phyloP scores from a whole-genome alignment of 2,329 filamentous ascomycete species.

The Lasiodiplodia theobromae region DNA sequence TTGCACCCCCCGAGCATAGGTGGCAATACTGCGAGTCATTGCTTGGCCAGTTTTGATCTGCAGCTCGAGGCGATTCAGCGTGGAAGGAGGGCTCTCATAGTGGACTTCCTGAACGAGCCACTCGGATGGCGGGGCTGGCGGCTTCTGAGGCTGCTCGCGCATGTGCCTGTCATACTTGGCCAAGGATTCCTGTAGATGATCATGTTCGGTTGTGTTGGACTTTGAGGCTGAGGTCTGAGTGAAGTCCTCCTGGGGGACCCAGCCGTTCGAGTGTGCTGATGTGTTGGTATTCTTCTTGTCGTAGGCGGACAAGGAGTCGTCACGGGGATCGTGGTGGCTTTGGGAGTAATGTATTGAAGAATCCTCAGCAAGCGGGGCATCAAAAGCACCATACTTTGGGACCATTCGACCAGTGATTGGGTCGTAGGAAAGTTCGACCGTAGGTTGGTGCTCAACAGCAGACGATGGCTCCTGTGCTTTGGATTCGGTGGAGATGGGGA shows the following conservation, averaged over 20 bases:
- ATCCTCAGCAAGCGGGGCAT: constrained; percentile 26
- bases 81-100: not conserved
- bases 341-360: constrained; percentile 24
- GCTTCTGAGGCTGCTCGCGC: constrained; percentile 9
- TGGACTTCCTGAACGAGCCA: constrained; percentile 24
- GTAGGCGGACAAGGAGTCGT: constrained; percentile 20
- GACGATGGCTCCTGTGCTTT: not conserved
- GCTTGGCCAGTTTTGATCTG: constrained; percentile 49
- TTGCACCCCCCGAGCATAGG: no score
- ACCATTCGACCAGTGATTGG: constrained; percentile 49
- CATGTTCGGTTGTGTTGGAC: not conserved
- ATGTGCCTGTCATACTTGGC: constrained; percentile 12
- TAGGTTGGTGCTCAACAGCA: not conserved
- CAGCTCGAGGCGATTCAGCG: constrained; percentile 50
- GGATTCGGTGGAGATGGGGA: constrained; percentile 34
- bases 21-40: constrained; percentile 44
- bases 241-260: not conserved
- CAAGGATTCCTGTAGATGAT: constrained; percentile 4
- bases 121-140: constrained; percentile 16
- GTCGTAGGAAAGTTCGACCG: constrained; percentile 40
- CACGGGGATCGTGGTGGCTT: constrained; percentile 18
- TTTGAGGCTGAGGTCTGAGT: not conserved
- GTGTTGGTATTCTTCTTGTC: constrained; percentile 15
- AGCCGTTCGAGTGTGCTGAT: not conserved
- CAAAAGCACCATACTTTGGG: constrained; percentile 17